Conservation (phyloP, 2,329 filamentous ascomycete genomes). For the Leptographium flavum region DNA sequence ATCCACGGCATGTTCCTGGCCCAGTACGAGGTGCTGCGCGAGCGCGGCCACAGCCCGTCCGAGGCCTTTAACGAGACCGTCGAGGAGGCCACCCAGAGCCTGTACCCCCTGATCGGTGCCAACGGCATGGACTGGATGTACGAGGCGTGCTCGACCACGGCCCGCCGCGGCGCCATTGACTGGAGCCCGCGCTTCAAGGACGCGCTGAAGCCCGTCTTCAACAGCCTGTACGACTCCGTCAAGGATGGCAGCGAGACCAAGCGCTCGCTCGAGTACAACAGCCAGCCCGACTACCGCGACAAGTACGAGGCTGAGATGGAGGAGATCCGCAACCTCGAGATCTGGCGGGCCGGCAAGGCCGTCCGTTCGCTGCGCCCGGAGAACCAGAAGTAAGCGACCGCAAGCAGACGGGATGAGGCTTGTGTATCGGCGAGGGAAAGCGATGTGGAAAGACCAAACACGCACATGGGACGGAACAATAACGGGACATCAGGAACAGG, state of each 20-base stretch:
- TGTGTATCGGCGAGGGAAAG: not conserved
- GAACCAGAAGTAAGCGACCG: slow-evolving; percentile 56
- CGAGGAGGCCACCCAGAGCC: slow-evolving; percentile 94
- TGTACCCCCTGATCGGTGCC: slow-evolving; percentile 94
- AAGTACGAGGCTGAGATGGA: slow-evolving; percentile 97
- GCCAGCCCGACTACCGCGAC: slow-evolving; percentile 88
- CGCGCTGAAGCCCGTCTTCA: slow-evolving; percentile 96
- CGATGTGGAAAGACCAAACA: not conserved
- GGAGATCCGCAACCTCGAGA: slow-evolving; percentile 95
- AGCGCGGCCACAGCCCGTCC: slow-evolving; percentile 91
- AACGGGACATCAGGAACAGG: not conserved
- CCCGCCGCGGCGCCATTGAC: slow-evolving; percentile 95
- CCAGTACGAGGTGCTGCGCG: slow-evolving; percentile 98
- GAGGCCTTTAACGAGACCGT: slow-evolving; percentile 99
- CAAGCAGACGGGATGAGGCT: no score
- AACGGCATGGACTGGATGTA: slow-evolving; percentile 99
- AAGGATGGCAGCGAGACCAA: slow-evolving; percentile 85
- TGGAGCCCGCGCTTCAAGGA: slow-evolving; percentile 97
- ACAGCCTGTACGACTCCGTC: slow-evolving; percentile 89
- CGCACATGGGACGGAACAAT: not conserved
- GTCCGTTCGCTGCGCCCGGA: slow-evolving; percentile 81
- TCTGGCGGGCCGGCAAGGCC: slow-evolving; percentile 97
- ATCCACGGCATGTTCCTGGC: slow-evolving; percentile 99
- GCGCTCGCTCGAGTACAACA: slow-evolving; percentile 94
- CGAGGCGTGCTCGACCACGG: slow-evolving; percentile 97